Percentiles rank a stretch among this genome's conserved stretches.
Evolutionary conservation across 2,329 filamentous ascomycete genomes (phyloP).

Genomic region (Fusarium hainanense): DNA sequence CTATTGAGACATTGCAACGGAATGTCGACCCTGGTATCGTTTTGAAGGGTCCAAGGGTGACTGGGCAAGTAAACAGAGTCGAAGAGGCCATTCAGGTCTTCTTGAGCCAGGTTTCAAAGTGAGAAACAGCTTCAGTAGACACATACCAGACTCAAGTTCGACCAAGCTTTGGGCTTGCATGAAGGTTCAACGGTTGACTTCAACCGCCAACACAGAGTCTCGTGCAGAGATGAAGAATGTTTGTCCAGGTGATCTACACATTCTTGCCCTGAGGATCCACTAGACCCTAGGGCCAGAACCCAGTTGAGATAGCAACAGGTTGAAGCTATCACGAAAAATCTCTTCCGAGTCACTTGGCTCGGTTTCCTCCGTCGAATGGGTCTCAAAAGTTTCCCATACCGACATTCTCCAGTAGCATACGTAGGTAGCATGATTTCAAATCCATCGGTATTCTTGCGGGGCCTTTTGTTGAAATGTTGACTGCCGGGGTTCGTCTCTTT

Average conservation of each 20-base stretch:
- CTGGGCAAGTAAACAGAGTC: background rate
- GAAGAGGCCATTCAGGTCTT: background rate
- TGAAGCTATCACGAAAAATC: slow-evolving; percentile 27
- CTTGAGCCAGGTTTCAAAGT: background rate
- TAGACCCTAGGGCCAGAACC: slow-evolving; percentile 4
- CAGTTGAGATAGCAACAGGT: slow-evolving; percentile 19
- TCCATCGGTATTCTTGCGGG: slow-evolving; percentile 8
- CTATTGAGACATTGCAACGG: slow-evolving; percentile 5
- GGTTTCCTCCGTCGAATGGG: background rate
- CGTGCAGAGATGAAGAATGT: background rate
- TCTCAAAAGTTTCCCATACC: background rate
- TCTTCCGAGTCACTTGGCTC: slow-evolving; percentile 1
- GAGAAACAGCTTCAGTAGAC: background rate
- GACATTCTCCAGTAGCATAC: background rate
- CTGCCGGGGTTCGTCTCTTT: slow-evolving; percentile 4
- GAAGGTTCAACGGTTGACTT: slow-evolving; percentile 2
- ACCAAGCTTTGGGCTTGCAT: background rate
- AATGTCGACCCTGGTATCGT: background rate
- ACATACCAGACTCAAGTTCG: background rate
- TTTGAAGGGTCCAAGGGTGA: background rate
- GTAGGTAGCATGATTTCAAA: background rate
- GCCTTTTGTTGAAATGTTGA: slow-evolving; percentile 6
- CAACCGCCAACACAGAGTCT: slow-evolving; percentile 5
- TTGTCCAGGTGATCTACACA: background rate
- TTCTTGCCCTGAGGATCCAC: slow-evolving; percentile 6